Evolutionary conservation across 805 yeast species (phyloP).

Genomic region (Torulaspora maleeae): DNA sequence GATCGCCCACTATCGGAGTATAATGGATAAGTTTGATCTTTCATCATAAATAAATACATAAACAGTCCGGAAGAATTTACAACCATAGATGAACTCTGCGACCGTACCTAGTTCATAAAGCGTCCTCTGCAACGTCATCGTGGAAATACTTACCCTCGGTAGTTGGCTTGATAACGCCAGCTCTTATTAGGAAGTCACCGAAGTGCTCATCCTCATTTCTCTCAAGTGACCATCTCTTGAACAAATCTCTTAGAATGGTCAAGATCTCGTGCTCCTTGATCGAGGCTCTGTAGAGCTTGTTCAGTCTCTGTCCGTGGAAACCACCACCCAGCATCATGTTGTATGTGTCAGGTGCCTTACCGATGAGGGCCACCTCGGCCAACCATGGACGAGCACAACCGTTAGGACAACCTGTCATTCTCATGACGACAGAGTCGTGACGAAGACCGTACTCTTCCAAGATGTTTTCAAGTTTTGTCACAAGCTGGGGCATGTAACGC

Average conservation of each 20-base stretch:
- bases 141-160: slow-evolving; percentile 90
- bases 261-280: slow-evolving; percentile 87
- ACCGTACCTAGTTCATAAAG: slow-evolving; percentile 35
- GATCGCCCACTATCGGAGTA: too few species aligned
- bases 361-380: slow-evolving; percentile 92
- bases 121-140: slow-evolving; percentile 84
- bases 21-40: too few species aligned
- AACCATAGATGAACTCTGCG: neutral
- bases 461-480: slow-evolving; percentile 76
- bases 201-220: slow-evolving; percentile 89
- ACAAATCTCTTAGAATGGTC: slow-evolving; percentile 71
- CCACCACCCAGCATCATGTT: slow-evolving; percentile 96
- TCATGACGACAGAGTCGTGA: slow-evolving; percentile 90
- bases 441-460: slow-evolving; percentile 89
- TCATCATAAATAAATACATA: slow-evolving; percentile 5
- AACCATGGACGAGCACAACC: slow-evolving; percentile 99
- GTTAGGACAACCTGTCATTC: slow-evolving; percentile 99
- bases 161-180: slow-evolving; percentile 84
- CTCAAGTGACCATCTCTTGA: slow-evolving; percentile 91
- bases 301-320: slow-evolving; percentile 85
- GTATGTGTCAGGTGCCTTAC: slow-evolving; percentile 91
- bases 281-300: slow-evolving; percentile 82
- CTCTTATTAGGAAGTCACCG: slow-evolving; percentile 87
- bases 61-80: neutral
- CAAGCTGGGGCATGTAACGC: slow-evolving; percentile 74